Evolutionary conservation across 1,284 basidiomycete species (phyloP).

Genomic region (Grifola frondosa): DNA sequence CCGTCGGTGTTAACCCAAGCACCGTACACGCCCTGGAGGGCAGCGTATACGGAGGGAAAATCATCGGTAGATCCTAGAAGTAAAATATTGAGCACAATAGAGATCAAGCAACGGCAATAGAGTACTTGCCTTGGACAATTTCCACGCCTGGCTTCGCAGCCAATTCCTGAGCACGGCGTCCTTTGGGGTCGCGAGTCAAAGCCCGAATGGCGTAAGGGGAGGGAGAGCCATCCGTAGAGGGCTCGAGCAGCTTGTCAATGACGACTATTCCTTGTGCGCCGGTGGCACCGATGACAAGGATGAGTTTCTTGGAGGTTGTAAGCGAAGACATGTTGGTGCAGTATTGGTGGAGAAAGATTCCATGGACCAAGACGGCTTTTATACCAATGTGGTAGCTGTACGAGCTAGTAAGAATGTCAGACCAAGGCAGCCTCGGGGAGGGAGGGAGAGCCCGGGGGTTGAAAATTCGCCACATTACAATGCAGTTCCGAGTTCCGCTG

Average conservation of each 20-base stretch:
- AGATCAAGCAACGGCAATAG: too few species aligned
- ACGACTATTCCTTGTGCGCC: slow-evolving; percentile 50
- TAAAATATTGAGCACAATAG: too few species aligned
- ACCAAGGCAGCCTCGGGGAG: too few species aligned
- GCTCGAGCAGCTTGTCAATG: slow-evolving; percentile 42
- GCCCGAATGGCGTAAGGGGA: slow-evolving; percentile 48
- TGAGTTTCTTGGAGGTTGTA: slow-evolving; percentile 37
- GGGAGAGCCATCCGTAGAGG: slow-evolving; percentile 36
- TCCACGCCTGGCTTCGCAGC: slow-evolving; percentile 41
- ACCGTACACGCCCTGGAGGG: slow-evolving; percentile 42
- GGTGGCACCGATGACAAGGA: slow-evolving; percentile 53
- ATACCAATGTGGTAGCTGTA: too few species aligned
- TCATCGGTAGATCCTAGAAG: slow-evolving; percentile 27
- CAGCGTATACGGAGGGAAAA: slow-evolving; percentile 27
- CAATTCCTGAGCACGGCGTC: slow-evolving; percentile 38
- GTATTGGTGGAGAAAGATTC: too few species aligned
- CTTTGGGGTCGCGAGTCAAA: slow-evolving; percentile 43
- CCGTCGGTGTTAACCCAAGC: slow-evolving; percentile 49
- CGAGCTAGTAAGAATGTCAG: too few species aligned
- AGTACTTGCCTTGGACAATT: slow-evolving; percentile 38
- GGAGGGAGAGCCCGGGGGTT: too few species aligned
- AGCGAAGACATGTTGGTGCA: too few species aligned
- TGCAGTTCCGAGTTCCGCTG: too few species aligned
- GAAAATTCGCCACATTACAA: too few species aligned
- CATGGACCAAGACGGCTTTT: too few species aligned